Percentiles rank a stretch among this genome's conserved stretches.
These are phyloP conservation scores for Thinopyrum elongatum DNA, from an alignment of 176 grass and related monocot species.

Conservation along the genomic window DNA sequence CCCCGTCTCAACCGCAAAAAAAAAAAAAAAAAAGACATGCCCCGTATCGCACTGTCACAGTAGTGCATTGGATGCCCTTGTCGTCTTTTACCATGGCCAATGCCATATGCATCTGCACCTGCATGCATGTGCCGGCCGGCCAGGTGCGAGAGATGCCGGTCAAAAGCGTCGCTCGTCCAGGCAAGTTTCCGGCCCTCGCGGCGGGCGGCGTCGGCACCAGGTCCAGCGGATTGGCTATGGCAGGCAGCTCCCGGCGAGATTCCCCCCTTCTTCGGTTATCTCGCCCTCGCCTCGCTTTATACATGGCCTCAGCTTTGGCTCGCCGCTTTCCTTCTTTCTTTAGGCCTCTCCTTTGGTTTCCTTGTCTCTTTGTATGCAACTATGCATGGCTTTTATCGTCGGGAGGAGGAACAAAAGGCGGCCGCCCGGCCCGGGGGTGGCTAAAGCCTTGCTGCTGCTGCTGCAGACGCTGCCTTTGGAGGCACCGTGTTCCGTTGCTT, in stretches of 20 bases:
- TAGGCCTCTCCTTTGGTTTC: background rate
- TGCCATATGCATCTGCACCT: background rate
- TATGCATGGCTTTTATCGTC: conserved; percentile 38
- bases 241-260: background rate
- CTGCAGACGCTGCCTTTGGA: conserved; percentile 16
- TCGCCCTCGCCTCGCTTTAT: conserved; percentile 18
- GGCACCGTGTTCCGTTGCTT: background rate
- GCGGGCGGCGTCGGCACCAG: background rate
- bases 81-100: background rate
- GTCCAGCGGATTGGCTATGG: background rate
- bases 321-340: background rate
- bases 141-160: background rate
- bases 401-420: background rate
- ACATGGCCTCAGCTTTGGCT: conserved; percentile 9
- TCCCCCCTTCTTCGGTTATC: conserved; percentile 18
- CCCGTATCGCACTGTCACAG: background rate
- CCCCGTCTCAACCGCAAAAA: too few relatives aligned
- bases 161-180: conserved; percentile 16
- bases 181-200: background rate
- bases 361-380: background rate
- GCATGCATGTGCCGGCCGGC: conserved; percentile 25
- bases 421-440: background rate
- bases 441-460: background rate
- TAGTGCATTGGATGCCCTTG: conserved; percentile 12
- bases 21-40: background rate